phyloP scores from a whole-genome alignment of 1,139 yeast genomes.

The Yamadazyma membranifaciens region DNA sequence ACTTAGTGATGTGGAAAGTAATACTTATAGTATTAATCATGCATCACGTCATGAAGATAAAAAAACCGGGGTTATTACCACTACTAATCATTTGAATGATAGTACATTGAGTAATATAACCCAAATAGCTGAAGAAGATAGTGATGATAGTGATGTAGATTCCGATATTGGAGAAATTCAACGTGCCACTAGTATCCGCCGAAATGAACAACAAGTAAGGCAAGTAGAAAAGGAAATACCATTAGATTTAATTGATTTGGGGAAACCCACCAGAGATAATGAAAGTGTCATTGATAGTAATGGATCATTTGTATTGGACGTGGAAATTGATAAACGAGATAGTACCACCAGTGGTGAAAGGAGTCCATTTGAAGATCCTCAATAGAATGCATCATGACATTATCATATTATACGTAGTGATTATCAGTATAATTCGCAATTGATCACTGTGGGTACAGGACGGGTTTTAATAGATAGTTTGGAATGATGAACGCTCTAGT shows the following conservation, averaged over 20 bases:
- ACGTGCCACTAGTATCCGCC: slow-evolving; percentile 41
- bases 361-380: slow-evolving; percentile 34
- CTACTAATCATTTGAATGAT: slow-evolving; percentile 15
- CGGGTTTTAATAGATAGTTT: too few species aligned
- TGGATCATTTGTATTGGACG: slow-evolving; percentile 38
- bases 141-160: slow-evolving; percentile 44
- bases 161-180: slow-evolving; percentile 48
- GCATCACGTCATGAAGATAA: slow-evolving; percentile 3
- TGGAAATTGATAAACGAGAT: slow-evolving; percentile 27
- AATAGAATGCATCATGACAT: neutral
- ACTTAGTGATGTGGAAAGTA: slow-evolving; percentile 17
- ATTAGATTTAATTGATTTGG: slow-evolving; percentile 15
- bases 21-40: slow-evolving; percentile 7
- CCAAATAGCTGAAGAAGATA: slow-evolving; percentile 16
- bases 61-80: slow-evolving; percentile 8
- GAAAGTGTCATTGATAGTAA: slow-evolving; percentile 14
- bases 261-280: slow-evolving; percentile 12
- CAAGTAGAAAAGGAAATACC: slow-evolving; percentile 11
- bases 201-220: slow-evolving; percentile 13
- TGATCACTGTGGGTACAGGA: too few species aligned
- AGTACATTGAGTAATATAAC: slow-evolving; percentile 15
- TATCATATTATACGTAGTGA: too few species aligned
- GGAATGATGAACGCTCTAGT: too few species aligned
- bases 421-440: too few species aligned
- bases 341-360: slow-evolving; percentile 19